Evolutionary conservation across 169 alveolate genomes (phyloP), one percentile per base, ranked within the genome.

Genomic region (Babesia gibsoni): DNA sequence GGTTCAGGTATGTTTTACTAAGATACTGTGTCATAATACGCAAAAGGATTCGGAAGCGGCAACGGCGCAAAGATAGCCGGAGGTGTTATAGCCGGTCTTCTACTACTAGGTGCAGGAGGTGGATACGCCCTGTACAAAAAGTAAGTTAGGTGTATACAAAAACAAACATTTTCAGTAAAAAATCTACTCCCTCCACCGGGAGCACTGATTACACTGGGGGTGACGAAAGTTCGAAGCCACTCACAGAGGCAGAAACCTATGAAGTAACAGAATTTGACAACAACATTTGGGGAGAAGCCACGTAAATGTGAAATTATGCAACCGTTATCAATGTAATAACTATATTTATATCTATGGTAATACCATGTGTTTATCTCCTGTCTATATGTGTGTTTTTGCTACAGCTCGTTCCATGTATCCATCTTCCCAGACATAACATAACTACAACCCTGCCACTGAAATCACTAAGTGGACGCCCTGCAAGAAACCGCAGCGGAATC

Each of bases 211-310:
- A 53, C 58, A 25, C 68, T 58, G 83, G 74, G 75, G 82, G 59
- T 46, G 64, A 58, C 45, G 78, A 30, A 16, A 57, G 66, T 36
- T 32, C 52, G 52, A 48, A 68, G 37, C 65, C 56, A 45, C 29
- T 49, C 52, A 53, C 33, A 52, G 88, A 63, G 43, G 88, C 64
- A 29, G 88, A 79, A 29, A 61, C 83, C 49, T 79, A 68, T 66
- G 46, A 75, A 30, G 88, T 79, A 29, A 50, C 88, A 14, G 88
- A 79, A 25, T 68, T 79, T 25, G 88, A 79, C 67, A 72, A 79
- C 70, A 74, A 67, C 48, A 70, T 79, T 65, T 79, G 88, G 88
- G 80, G 88, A 25, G 74, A 69, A 50, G 57, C 83, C 48, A 57
- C 73, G 30, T 70, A 50, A 68, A 12, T 58, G 42, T 22, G 22